Conservation (phyloP, 352 stramenopile genomes). For the Phytophthora idaei region DNA sequence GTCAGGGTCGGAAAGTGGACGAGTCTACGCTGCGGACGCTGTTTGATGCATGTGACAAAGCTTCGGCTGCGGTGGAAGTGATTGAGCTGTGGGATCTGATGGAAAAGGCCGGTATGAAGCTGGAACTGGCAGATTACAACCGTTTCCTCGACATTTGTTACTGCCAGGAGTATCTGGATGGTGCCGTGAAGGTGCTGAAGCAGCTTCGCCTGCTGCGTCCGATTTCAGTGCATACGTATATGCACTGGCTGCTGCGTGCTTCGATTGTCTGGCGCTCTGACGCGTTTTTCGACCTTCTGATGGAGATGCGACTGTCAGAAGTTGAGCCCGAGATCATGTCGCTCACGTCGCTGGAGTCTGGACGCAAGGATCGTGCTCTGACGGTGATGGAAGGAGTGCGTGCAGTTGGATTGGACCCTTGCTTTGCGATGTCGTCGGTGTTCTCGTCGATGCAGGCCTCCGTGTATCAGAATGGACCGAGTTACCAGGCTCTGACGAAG, state of each 20-base stretch:
- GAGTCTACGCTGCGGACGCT: slow-evolving; percentile 71
- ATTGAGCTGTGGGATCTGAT: slow-evolving; percentile 80
- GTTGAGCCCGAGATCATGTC: slow-evolving; percentile 86
- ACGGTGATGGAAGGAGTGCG: slow-evolving; percentile 90
- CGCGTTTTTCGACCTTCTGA: slow-evolving; percentile 85
- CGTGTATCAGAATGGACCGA: slow-evolving; percentile 74
- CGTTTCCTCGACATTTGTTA: slow-evolving; percentile 82
- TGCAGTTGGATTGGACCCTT: slow-evolving; percentile 81
- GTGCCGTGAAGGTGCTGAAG: slow-evolving; percentile 79
- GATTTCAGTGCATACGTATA: slow-evolving; percentile 81
- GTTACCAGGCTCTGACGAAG: slow-evolving; percentile 49
- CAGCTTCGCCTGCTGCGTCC: slow-evolving; percentile 65
- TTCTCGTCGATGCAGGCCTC: slow-evolving; percentile 82
- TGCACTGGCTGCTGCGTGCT: slow-evolving; percentile 82
- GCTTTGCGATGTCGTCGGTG: slow-evolving; percentile 87
- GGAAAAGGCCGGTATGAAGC: slow-evolving; percentile 60
- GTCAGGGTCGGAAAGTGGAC: slow-evolving; percentile 85
- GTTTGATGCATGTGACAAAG: slow-evolving; percentile 76
- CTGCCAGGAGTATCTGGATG: slow-evolving; percentile 75
- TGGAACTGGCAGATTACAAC: slow-evolving; percentile 67
- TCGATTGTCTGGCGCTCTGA: slow-evolving; percentile 83
- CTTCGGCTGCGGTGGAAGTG: slow-evolving; percentile 60
- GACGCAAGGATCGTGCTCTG: slow-evolving; percentile 80
- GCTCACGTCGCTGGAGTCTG: slow-evolving; percentile 83
- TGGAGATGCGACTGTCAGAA: slow-evolving; percentile 84